Evolutionary conservation across 345 rosid species (phyloP), one percentile per base, ranked within the genome.

Genomic region (Sonneratia alba): DNA sequence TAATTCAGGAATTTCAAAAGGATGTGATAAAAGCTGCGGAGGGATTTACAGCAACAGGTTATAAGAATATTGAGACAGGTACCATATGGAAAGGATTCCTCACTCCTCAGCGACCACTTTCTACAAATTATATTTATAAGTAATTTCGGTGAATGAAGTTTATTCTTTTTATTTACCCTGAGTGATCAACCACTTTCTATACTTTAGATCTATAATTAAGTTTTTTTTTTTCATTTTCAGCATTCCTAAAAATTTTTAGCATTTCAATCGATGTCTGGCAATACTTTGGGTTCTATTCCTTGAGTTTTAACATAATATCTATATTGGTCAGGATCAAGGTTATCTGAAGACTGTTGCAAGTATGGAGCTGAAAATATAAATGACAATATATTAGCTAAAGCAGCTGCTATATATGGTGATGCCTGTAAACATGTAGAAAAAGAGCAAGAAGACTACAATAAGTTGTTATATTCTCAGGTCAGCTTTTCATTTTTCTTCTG

Each of bases 401-500:
- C 96, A 79, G 97, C 96, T 36, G 96, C 95, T 63, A 83, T 91
- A 76, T 94, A 91, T 61, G 96, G 98, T 59, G 98, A 90, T 86
- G 91, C 96, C 80, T 78, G 84, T 59, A 90, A 90, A 78, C 97
- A 94, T 74, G 88, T 87, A 32, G 97, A 87, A 77, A 90, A 90
- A 81, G 98, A 94, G 81, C 91, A 87, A 71, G 98, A 91, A 77
- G 98, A 94, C 61, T 88, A 82, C 66, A 88, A 85, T 79, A 82
- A 81, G 72, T 78, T 85, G 61, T 75, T 91, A 73, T 81, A 89
- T 78, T 84, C 91, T 77, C 97, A 94, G 96, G 97, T 94, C 66
- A 51, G 59, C 72, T 65, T 36, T 63, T 6, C 55, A 10, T 22
- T 62, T 18, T 45, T 32, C 40, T 51, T 4, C 48, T 27, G 55